Percentiles rank a stretch among this genome's conserved stretches.
Conservation (phyloP, 2,329 filamentous ascomycete species). For the Microthyrium microscopicum region DNA sequence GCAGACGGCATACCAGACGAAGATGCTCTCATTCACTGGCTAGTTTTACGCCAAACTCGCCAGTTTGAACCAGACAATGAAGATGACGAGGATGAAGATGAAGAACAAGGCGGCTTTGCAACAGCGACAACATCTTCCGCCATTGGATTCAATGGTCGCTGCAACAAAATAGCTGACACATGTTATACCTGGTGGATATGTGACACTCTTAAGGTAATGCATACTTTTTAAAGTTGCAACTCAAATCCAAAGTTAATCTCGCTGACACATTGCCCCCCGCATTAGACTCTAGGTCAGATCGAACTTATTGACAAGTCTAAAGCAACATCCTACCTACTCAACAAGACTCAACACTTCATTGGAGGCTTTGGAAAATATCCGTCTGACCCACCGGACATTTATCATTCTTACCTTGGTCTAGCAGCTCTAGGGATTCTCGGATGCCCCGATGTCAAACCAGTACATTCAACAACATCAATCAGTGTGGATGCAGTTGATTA, state of each 20-base stretch:
- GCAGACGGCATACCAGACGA: constrained; percentile 11
- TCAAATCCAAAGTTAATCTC: constrained; percentile 9
- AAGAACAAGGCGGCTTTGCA: too few species aligned
- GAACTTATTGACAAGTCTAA: too few species aligned
- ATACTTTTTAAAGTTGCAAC: constrained; percentile 4
- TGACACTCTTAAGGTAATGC: constrained; percentile 38
- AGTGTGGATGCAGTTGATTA: constrained; percentile 36
- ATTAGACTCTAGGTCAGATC: constrained; percentile 22
- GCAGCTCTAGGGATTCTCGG: constrained; percentile 60
- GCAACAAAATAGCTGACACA: constrained; percentile 84
- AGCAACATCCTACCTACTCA: constrained; percentile 64
- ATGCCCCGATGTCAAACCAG: constrained; percentile 48
- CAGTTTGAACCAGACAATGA: constrained; percentile 21
- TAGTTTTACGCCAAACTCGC: constrained; percentile 29
- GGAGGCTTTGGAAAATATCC: constrained; percentile 31
- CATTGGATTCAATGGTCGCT: constrained; percentile 75
- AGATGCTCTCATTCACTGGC: constrained; percentile 28
- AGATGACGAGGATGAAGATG: constrained; percentile 22
- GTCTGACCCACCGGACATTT: constrained; percentile 44
- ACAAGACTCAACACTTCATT: constrained; percentile 73
- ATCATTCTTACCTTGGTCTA: constrained; percentile 79
- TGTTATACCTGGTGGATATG: constrained; percentile 92
- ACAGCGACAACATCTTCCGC: too few species aligned
- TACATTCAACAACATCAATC: constrained; percentile 65
- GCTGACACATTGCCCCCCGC: constrained; percentile 15